Conservation (phyloP, 2,329 filamentous ascomycete species). For the Metarhizium brunneum region DNA sequence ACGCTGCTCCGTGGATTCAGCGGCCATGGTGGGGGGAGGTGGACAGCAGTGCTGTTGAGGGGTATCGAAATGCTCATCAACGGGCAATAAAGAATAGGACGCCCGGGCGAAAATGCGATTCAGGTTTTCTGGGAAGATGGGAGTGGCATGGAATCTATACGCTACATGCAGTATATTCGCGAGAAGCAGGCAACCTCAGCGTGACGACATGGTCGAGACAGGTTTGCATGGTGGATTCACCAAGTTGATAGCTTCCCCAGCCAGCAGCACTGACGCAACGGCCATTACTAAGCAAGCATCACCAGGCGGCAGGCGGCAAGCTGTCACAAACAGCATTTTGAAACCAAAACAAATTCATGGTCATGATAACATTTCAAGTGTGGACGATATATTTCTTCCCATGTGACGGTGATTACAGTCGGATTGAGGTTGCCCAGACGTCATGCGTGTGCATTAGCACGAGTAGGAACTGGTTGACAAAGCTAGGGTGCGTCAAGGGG, state of each 20-base stretch:
- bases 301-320: too few species aligned
- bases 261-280: background rate
- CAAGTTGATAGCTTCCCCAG: background rate
- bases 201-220: background rate
- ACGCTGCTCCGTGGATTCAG: conserved; percentile 45
- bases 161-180: background rate
- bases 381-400: too few species aligned
- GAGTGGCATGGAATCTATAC: background rate
- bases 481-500: too few species aligned
- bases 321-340: too few species aligned
- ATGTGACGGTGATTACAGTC: too few species aligned
- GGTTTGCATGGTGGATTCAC: background rate
- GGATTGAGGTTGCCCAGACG: too few species aligned
- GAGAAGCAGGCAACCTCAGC: background rate
- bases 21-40: conserved; percentile 22
- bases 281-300: conserved; percentile 2
- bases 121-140: background rate
- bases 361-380: too few species aligned
- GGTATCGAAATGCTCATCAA: background rate
- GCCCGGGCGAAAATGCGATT: background rate
- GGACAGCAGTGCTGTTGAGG: background rate
- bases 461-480: too few species aligned
- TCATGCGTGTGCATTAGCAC: too few species aligned
- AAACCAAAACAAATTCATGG: too few species aligned
- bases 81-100: background rate